Evolutionary conservation across 345 rosid genomes (phyloP), one percentile per base, ranked within the genome.

Genomic region (Citrus inodora): DNA sequence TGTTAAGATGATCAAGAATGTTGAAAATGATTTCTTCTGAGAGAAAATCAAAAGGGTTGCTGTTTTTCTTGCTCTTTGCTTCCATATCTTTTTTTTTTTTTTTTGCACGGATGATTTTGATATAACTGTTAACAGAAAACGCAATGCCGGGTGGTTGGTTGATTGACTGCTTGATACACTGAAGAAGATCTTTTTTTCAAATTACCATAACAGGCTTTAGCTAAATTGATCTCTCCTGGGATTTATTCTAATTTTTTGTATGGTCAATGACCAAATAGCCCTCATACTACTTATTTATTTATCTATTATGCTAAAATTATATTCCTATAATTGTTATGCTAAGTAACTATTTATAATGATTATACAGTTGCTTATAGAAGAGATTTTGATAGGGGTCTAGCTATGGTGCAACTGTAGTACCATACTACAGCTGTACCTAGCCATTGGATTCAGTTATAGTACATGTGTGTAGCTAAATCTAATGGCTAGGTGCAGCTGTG

Each of bases 21-120:
- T 69, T 11, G 79, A 81, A 83, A 5, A 87, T 77, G 13, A 85
- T 62, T 71, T 87, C 90, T 28, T 85, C 90, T 5, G 86, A 80
- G 48, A 87, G 81, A 51, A 82, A 27, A 71, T 83, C 84, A 74
- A 85, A 83, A 35, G 79, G 84, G 71, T 78, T 83, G 38, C 38
- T 11, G 32, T 22, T 4, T 21, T 63, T 63, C 35, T 46, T 46
- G 46, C 37, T 24, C 6, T 17, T 53, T 53, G 22, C 58, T 53
- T 53, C 58, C 58, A 53, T 35, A 35, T 6, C 37, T 5, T 35
- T 35, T 6, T 17, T 53, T 17, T 51, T 46, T 46, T 46, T 46
- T 46, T 2, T 2, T 9, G 0, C 1, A 19, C 6, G n/a, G 17
- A 53, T 4, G 22, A 17, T 53, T 13, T 16, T 53, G 58, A 17